These are phyloP conservation scores for Beauveria sp. DNA, from an alignment of 2,329 filamentous ascomycete genomes.

Conservation along the genomic window DNA sequence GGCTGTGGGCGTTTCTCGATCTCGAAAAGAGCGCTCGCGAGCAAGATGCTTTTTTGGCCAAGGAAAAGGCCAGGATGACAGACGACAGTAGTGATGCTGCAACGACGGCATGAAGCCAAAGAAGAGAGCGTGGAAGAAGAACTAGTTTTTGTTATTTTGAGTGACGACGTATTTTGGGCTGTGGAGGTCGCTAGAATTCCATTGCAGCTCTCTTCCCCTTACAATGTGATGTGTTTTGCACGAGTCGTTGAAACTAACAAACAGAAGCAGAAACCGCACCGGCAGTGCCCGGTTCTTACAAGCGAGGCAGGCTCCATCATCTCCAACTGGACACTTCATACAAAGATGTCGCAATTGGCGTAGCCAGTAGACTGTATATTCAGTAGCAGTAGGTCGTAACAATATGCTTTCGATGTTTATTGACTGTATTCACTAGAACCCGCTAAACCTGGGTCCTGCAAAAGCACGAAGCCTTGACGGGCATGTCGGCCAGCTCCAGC, in stretches of 20 bases:
- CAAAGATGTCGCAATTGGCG: background rate
- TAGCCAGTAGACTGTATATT: background rate
- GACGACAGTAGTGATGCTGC: background rate
- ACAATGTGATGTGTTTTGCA: background rate
- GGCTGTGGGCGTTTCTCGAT: constrained; percentile 50
- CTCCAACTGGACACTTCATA: too few relatives aligned
- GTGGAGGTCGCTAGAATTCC: background rate
- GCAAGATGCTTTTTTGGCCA: constrained; percentile 46
- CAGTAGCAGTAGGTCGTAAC: background rate
- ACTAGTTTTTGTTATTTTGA: background rate
- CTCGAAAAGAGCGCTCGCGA: constrained; percentile 52
- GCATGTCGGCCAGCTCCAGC: constrained; percentile 52
- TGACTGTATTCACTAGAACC: background rate
- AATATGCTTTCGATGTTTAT: background rate
- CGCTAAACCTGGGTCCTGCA: constrained; percentile 13
- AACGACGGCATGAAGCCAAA: constrained; percentile 2
- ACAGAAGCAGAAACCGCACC: background rate
- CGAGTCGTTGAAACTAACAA: background rate
- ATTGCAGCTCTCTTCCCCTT: background rate
- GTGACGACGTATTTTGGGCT: background rate
- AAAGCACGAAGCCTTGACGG: constrained; percentile 31
- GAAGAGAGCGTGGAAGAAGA: background rate
- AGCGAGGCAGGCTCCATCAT: too few relatives aligned
- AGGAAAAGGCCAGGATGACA: constrained; percentile 21
- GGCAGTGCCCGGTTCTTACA: background rate